Conservation (phyloP, 2,329 filamentous ascomycete genomes). For the Penicillium sp. region DNA sequence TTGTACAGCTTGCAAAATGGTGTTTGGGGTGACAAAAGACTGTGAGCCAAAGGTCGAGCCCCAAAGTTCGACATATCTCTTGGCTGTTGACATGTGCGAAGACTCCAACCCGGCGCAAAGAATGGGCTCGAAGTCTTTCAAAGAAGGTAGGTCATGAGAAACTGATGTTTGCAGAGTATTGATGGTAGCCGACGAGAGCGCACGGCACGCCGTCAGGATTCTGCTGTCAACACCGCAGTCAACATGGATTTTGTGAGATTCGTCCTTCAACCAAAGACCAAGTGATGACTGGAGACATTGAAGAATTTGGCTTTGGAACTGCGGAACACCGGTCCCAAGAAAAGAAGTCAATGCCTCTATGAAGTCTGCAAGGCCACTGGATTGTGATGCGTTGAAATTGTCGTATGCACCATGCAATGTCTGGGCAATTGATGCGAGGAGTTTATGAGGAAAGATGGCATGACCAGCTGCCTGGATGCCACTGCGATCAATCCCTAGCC, state of each 20-base stretch:
- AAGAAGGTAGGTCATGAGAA: conserved; percentile 30
- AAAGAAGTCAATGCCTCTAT: conserved; percentile 57
- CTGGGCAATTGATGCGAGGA: conserved; percentile 62
- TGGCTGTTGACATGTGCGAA: conserved; percentile 51
- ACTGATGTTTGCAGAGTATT: conserved; percentile 34
- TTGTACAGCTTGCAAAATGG: conserved; percentile 62
- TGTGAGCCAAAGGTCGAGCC: conserved; percentile 66
- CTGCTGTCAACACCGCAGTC: conserved; percentile 32
- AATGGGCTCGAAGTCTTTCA: conserved; percentile 55
- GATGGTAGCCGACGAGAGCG: conserved; percentile 33
- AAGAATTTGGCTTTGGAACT: conserved; percentile 58
- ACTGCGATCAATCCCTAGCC: conserved; percentile 5
- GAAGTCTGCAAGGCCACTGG: conserved; percentile 47
- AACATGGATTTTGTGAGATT: conserved; percentile 27
- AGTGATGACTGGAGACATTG: conserved; percentile 56
- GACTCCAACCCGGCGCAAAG: conserved; percentile 56
- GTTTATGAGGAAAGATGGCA: conserved; percentile 45
- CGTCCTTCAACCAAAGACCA: conserved; percentile 38
- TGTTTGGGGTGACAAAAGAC: conserved; percentile 62
- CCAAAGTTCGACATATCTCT: conserved; percentile 62
- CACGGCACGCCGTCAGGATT: conserved; percentile 36
- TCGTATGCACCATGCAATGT: conserved; percentile 59
- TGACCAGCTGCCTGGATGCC: background rate
- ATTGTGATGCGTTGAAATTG: conserved; percentile 42
- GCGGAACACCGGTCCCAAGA: conserved; percentile 50